Evolutionary conservation across 2,329 filamentous ascomycete genomes (phyloP), one percentile per base, ranked within the genome.

Genomic region (Raffaelea deltoideospora): DNA sequence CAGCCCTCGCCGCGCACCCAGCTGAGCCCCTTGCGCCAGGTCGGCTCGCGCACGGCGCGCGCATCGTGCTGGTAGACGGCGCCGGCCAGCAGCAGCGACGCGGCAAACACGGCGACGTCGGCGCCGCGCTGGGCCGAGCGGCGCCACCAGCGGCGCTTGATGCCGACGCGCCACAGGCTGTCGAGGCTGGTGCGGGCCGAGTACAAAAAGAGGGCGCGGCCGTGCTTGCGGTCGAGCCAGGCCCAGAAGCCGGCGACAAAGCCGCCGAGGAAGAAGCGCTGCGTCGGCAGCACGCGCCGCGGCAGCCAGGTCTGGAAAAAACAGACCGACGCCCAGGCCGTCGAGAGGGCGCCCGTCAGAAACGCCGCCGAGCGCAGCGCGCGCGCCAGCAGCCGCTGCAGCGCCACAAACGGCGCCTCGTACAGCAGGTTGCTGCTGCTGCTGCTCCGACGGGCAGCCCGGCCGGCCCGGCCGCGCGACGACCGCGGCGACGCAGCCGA

Each of bases 121-220:
- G 86, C 86, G 27, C 83, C 81, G 48, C 69, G 73, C 53, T 90
- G 68, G 10, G 83, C 83, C 45, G 70, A 75, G 83, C 88, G 94
- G 85, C 88, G 94, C 75, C 85, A 85, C 75, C 85, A 85, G 2
- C 84, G 72, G 24, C 79, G 66, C 73, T 96, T 96, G 38, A 81
- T 73, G n/a, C 87, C 86, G 0, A 93, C 84, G 63, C 93, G 93
- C 84, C 86, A 96, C 32, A 86, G 57, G 27, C 75, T 83, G 53
- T 93, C 82, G 22, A 94, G 64, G 41, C 79, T 85, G n/a, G 78
- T 61, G 3, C 87, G 69, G 22, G 81, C 74, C 44, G 74, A 77
- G 56, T 90, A 90, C 42, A 95, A 49, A 56, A 92, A 93, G 37
- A 83, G 70, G 1, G 68, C 65, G 14, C 81, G 62, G 30, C 78